Evolutionary conservation across 2,329 filamentous ascomycete genomes (phyloP).

Genomic region (Aspergillus versicolor): DNA sequence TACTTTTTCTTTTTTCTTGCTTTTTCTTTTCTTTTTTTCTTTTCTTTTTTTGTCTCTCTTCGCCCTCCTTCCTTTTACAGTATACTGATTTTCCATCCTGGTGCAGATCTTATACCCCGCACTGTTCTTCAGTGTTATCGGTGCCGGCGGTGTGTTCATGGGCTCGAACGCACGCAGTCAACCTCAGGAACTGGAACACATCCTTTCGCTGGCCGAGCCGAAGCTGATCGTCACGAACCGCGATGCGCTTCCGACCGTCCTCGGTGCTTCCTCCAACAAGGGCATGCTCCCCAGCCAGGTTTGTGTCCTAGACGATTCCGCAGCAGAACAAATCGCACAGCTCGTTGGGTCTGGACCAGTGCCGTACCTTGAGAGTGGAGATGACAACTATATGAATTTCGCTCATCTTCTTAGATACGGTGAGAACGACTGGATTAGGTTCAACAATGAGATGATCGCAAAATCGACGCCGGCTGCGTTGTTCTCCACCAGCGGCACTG

Average conservation of each 20-base stretch:
- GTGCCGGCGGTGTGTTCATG: slow-evolving; percentile 50
- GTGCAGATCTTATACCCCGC: slow-evolving; percentile 40
- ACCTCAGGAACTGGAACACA: slow-evolving; percentile 48
- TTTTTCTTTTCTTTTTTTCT: too few relatives aligned
- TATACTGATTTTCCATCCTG: slow-evolving; percentile 10
- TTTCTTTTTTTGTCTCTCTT: not conserved
- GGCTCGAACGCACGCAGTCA: slow-evolving; percentile 53
- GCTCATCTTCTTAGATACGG: slow-evolving; percentile 44
- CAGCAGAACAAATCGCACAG: slow-evolving; percentile 30
- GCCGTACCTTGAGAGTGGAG: slow-evolving; percentile 17
- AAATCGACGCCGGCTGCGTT: slow-evolving; percentile 52
- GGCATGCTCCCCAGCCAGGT: slow-evolving; percentile 35
- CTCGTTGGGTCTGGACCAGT: slow-evolving; percentile 26
- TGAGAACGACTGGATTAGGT: slow-evolving; percentile 50
- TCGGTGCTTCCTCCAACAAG: slow-evolving; percentile 31
- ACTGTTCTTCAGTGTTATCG: slow-evolving; percentile 42
- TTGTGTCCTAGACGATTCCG: slow-evolving; percentile 36
- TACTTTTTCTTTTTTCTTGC: slow-evolving; percentile 7
- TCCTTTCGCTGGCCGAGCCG: slow-evolving; percentile 45
- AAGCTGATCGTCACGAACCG: slow-evolving; percentile 47
- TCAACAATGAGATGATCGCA: slow-evolving; percentile 41
- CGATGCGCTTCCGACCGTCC: slow-evolving; percentile 38
- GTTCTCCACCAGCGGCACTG: slow-evolving; percentile 59
- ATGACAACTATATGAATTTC: slow-evolving; percentile 24
- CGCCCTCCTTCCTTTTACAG: slow-evolving; percentile 3